Conservation (phyloP, 2,329 filamentous ascomycete species). For the Aspergillus sp. region DNA sequence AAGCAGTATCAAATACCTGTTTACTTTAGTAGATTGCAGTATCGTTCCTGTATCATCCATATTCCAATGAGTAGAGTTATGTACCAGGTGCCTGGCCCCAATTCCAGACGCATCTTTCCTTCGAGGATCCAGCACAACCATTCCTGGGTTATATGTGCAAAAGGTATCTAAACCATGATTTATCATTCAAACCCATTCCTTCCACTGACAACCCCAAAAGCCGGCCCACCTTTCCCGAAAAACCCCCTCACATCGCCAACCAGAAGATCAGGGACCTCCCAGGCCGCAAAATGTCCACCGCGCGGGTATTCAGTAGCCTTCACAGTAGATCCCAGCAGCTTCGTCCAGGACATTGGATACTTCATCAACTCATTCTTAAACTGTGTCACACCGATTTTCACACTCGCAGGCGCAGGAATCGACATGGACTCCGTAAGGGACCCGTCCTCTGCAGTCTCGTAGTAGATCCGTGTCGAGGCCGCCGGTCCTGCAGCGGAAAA, state of each 20-base stretch:
- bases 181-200: conserved; percentile 33
- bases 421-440: conserved; percentile 25
- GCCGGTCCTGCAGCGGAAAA: conserved; percentile 69
- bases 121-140: not conserved
- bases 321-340: conserved; percentile 53
- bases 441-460: conserved; percentile 54
- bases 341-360: conserved; percentile 52
- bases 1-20: not conserved
- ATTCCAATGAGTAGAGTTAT: not conserved
- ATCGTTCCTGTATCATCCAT: not conserved
- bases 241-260: conserved; percentile 49
- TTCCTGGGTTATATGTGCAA: not conserved
- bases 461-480: conserved; percentile 70
- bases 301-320: conserved; percentile 46
- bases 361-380: conserved; percentile 53
- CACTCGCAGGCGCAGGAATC: conserved; percentile 42
- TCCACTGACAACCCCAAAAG: conserved; percentile 34
- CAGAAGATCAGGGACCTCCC: conserved; percentile 50
- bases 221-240: conserved; percentile 45
- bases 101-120: not conserved
- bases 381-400: conserved; percentile 55
- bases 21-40: not conserved
- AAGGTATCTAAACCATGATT: not conserved
- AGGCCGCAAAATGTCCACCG: conserved; percentile 56
- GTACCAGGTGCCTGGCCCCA: not conserved